Evolutionary conservation across 2,329 filamentous ascomycete genomes (phyloP).

Genomic region (Pseudogymnoascus sp.): DNA sequence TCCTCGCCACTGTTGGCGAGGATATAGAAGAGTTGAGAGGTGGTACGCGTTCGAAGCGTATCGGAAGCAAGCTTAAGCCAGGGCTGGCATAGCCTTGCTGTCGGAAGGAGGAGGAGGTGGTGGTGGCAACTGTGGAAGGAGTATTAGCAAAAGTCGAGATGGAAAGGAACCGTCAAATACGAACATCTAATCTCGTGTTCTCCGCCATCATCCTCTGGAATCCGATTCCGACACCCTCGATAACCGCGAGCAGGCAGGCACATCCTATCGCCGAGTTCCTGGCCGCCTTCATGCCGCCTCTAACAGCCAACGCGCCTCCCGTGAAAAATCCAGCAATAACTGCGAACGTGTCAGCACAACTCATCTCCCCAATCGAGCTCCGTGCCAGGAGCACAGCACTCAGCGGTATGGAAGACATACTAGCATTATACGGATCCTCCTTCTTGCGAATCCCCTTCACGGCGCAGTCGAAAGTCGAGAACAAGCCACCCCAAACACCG

Average conservation of each 20-base stretch:
- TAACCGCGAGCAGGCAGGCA: slow-evolving; percentile 86
- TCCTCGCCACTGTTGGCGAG: background rate
- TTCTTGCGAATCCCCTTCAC: slow-evolving; percentile 92
- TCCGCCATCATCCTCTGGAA: slow-evolving; percentile 92
- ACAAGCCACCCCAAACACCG: slow-evolving; percentile 92
- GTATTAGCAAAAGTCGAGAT: background rate
- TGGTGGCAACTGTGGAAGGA: background rate
- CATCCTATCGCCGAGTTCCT: slow-evolving; percentile 95
- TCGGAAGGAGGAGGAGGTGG: slow-evolving; percentile 5
- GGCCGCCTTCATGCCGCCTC: slow-evolving; percentile 85
- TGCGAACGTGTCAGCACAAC: slow-evolving; percentile 22
- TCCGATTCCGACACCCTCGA: slow-evolving; percentile 93
- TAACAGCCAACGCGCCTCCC: slow-evolving; percentile 80
- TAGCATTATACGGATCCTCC: slow-evolving; percentile 97
- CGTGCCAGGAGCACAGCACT: background rate
- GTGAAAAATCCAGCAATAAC: slow-evolving; percentile 96
- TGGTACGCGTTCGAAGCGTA: background rate
- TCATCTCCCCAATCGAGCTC: background rate
- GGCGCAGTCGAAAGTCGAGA: slow-evolving; percentile 92
- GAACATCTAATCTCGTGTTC: slow-evolving; percentile 65
- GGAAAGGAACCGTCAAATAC: background rate
- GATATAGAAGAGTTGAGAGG: slow-evolving; percentile 2
- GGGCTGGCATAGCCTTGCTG: slow-evolving; percentile 5
- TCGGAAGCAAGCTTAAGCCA: slow-evolving; percentile 2
- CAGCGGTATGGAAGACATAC: slow-evolving; percentile 31